Conservation (phyloP, 2,329 filamentous ascomycete genomes). For the Exophiala calicioides region DNA sequence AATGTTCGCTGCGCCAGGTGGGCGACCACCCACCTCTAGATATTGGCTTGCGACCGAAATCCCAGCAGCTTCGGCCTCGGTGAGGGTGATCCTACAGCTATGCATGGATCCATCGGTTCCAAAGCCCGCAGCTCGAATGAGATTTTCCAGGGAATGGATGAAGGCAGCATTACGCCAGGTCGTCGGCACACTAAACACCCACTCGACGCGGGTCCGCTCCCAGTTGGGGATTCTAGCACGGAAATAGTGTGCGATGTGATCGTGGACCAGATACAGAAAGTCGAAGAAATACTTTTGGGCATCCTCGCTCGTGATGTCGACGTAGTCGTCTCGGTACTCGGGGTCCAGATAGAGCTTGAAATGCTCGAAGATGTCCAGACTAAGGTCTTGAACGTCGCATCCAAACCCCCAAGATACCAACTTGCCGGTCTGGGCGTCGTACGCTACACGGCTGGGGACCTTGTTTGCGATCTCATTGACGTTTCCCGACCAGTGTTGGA, state of each 20-base stretch:
- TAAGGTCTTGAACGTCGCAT: constrained; percentile 37
- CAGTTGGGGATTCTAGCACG: constrained; percentile 33
- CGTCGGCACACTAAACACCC: constrained; percentile 46
- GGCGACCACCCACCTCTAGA: constrained; percentile 35
- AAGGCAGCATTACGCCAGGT: constrained; percentile 44
- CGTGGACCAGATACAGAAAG: constrained; percentile 39
- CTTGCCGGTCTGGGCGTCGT: constrained; percentile 21
- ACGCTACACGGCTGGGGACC: constrained; percentile 37
- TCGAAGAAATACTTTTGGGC: constrained; percentile 37
- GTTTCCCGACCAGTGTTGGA: constrained; percentile 40
- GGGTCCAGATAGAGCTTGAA: constrained; percentile 43
- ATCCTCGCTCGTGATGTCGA: constrained; percentile 30
- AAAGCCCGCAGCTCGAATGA: constrained; percentile 37
- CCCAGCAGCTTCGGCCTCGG: constrained; percentile 57
- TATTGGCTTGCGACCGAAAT: constrained; percentile 47
- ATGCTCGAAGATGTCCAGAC: constrained; percentile 35
- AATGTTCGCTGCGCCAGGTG: constrained; percentile 35
- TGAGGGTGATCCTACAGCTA: constrained; percentile 48
- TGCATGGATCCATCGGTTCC: constrained; percentile 36
- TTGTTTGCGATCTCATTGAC: constrained; percentile 38
- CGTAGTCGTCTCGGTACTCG: constrained; percentile 32
- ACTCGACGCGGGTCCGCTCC: constrained; percentile 37
- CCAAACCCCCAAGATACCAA: constrained; percentile 39
- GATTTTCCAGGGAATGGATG: constrained; percentile 37
- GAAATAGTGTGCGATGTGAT: constrained; percentile 36